Evolutionary conservation across 345 rosid genomes (phyloP), one percentile per base, ranked within the genome.

Genomic region (Rhizophora mangle): DNA sequence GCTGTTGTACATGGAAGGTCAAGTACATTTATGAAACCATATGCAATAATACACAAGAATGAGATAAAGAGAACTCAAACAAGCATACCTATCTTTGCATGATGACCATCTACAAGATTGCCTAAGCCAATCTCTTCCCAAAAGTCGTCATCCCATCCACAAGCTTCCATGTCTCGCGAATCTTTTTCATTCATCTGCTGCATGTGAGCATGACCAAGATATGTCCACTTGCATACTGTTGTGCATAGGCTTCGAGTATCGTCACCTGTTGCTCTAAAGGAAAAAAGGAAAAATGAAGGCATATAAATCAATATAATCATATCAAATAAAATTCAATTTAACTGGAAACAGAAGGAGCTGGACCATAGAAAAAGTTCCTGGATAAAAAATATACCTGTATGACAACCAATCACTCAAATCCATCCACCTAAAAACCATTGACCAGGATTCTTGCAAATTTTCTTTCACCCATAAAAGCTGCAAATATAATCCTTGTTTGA

Each of bases 161-260:
- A 88, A 15, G 99, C 89, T 95, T 95, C 96, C 97, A 92, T 92
- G 69, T 86, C 82, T 67, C 91, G 81, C 39, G 96, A 91, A 81
- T 86, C 87, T 65, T 87, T 88, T 74, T 88, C 96, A 68, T 67
- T 81, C 82, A 81, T 72, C 70, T 77, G 93, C 26, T 88, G 86
- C 97, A 91, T 88, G 73, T 95, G 99, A n/a, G 99, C 99, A 84
- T 95, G 99, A 73, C 97, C 99, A 82, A 95, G 97, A 83, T 95
- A 95, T 19, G 96, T 92, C 99, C 96, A 92, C 77, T 95, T 95
- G 82, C 99, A 95, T 22, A 92, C 96, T 63, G 92, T 85, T 72
- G 99, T 88, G 86, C 99, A 95, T 65, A 95, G 83, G 78, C 99
- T 95, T 61, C 97, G 88, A 0, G 96, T 92, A 79, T 92, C 99